Evolutionary conservation across 2,329 filamentous ascomycete genomes (phyloP).

Genomic region (Fusarium papillatum): DNA sequence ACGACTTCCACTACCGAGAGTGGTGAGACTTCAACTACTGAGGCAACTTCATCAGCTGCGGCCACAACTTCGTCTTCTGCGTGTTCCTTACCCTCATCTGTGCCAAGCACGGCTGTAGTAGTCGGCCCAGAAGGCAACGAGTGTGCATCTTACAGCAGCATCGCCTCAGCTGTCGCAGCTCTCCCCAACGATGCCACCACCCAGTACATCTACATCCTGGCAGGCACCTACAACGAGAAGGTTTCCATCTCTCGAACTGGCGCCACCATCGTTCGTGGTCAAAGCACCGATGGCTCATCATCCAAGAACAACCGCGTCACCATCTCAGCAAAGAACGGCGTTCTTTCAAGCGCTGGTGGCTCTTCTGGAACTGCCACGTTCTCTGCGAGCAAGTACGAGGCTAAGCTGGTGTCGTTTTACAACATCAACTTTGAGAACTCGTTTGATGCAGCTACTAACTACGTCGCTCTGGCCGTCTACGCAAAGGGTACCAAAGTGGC

Average conservation of each 20-base stretch:
- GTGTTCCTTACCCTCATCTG: conserved; percentile 27
- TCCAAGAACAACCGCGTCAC: conserved; percentile 72
- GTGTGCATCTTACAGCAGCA: conserved; percentile 57
- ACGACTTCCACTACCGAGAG: not conserved
- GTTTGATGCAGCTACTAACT: conserved; percentile 25
- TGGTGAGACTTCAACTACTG: not conserved
- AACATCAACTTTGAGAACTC: conserved; percentile 48
- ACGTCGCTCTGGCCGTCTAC: conserved; percentile 40
- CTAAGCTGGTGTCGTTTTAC: conserved; percentile 45
- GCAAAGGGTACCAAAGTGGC: conserved; percentile 53
- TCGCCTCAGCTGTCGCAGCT: conserved; percentile 51
- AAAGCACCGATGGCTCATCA: conserved; percentile 57
- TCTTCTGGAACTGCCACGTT: conserved; percentile 41
- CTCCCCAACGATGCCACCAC: conserved; percentile 49
- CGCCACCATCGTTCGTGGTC: conserved; percentile 57
- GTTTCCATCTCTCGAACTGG: conserved; percentile 54
- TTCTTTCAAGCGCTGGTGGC: conserved; percentile 27
- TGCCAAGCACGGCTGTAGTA: conserved; percentile 50
- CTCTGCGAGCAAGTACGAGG: conserved; percentile 44
- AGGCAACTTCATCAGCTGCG: conserved; percentile 6
- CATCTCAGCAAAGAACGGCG: conserved; percentile 44
- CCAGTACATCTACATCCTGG: conserved; percentile 57
- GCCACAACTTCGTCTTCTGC: conserved; percentile 7
- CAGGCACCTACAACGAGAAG: conserved; percentile 60
- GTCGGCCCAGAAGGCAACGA: conserved; percentile 54